Evolutionary conservation across 768 basidiomycete species (phyloP).

Genomic region (Naganishia onofrii): DNA sequence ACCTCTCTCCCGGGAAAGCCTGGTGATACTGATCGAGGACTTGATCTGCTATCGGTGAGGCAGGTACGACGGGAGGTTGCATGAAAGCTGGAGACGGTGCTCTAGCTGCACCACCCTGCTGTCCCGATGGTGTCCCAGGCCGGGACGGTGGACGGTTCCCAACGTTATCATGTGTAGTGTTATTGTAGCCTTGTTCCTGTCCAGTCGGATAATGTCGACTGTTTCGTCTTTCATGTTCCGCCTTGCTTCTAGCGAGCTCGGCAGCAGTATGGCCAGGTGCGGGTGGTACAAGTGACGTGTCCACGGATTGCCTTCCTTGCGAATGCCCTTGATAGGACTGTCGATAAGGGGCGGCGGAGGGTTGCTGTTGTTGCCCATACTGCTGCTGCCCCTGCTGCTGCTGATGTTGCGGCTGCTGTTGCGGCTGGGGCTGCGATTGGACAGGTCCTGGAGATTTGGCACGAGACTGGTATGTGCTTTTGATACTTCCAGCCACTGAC

Average conservation of each 20-base stretch:
- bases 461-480: constrained; percentile 31
- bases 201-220: constrained; percentile 24
- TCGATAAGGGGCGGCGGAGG: neutral
- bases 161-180: constrained; percentile 74
- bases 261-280: constrained; percentile 49
- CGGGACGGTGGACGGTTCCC: constrained; percentile 73
- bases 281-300: constrained; percentile 46
- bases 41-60: constrained; percentile 61
- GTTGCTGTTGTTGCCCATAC: neutral
- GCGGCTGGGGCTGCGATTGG: neutral
- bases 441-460: constrained; percentile 41
- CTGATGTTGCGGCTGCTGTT: neutral
- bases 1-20: constrained; percentile 75
- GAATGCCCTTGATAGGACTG: constrained; percentile 30
- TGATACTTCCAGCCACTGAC: constrained; percentile 41
- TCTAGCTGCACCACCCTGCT: constrained; percentile 30
- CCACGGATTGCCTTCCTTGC: constrained; percentile 30
- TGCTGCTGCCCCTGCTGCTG: neutral
- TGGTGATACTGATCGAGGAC: constrained; percentile 75
- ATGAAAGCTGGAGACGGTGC: constrained; percentile 63
- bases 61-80: constrained; percentile 58
- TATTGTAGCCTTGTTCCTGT: constrained; percentile 62
- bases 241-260: constrained; percentile 48
- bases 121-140: constrained; percentile 62
- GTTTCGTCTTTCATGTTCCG: constrained; percentile 54